A percentile compares a stretch with the other conserved stretches of the same genome.
phyloP scores from a whole-genome alignment of 1,284 basidiomycete genomes.

The Agaricales sp. region DNA sequence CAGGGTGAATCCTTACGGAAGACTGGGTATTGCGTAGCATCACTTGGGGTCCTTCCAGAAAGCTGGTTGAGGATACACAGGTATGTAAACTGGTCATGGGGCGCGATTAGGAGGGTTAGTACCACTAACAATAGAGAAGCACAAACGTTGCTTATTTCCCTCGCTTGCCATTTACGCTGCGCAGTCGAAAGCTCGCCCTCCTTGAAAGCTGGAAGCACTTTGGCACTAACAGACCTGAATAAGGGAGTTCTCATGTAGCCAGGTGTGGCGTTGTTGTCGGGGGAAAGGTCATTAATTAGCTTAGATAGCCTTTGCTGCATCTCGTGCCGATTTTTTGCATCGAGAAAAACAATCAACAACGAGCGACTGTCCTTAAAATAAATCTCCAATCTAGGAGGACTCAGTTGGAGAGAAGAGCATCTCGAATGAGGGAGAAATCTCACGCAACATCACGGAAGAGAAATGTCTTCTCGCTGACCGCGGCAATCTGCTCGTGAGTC shows the following conservation, averaged over 20 bases:
- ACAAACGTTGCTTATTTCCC: slow-evolving; percentile 82
- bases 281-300: slow-evolving; percentile 28
- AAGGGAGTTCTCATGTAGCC: slow-evolving; percentile 44
- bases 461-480: slow-evolving; percentile 75
- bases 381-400: slow-evolving; percentile 60
- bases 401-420: slow-evolving; percentile 2
- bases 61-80: slow-evolving; percentile 81
- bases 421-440: slow-evolving; percentile 20
- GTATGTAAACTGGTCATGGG: slow-evolving; percentile 63
- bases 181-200: slow-evolving; percentile 59
- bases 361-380: slow-evolving; percentile 87
- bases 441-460: slow-evolving; percentile 86
- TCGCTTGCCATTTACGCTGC: slow-evolving; percentile 72
- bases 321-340: slow-evolving; percentile 53
- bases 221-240: slow-evolving; percentile 37
- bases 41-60: slow-evolving; percentile 85
- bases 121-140: background rate
- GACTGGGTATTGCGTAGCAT: slow-evolving; percentile 93
- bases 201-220: slow-evolving; percentile 30
- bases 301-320: slow-evolving; percentile 52
- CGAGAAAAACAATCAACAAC: slow-evolving; percentile 69
- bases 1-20: slow-evolving; percentile 54
- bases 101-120: background rate
- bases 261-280: slow-evolving; percentile 30
- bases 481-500: slow-evolving; percentile 71